Evolutionary conservation across 2,329 filamentous ascomycete genomes (phyloP), one percentile per base, ranked within the genome.

Genomic region (Fusarium pseudonygamai): DNA sequence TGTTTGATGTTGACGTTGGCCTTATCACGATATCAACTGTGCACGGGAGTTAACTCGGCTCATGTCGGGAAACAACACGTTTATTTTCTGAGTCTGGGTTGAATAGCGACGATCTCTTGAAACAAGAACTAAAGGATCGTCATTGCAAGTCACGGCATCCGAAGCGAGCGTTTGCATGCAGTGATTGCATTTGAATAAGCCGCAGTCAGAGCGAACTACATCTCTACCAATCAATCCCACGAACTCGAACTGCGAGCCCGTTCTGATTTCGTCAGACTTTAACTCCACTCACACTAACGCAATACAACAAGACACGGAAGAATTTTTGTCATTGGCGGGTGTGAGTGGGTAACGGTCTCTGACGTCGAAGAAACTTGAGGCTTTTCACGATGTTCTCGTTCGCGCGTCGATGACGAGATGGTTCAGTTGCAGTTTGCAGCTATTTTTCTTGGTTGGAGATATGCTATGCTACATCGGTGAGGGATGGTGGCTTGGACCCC

Each of bases 241-340:
- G 16, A 34, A 50, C 30, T 16, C 34, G 22, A 36, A 8, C 50
- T 28, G 10, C 24, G 7, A 53, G 32, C 12, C 26, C 7, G 34
- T 39, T 59, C 34, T 47, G 52, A n/a, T 49, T 68, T 67, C 36
- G 60, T 65, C 50, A 50, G 58, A 32, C 50, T 30, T 28, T 24
- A 53, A 72, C 63, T 43, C 73, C 73, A 75, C 73, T 61, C 73
- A 75, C 73, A 75, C 67, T 40, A 37, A 18, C 16, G 30, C 39
- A 52, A 57, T 57, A 50, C 60, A 15, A 66, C 52, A 45, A 53
- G 60, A 65, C 47, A 58, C 63, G 61, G 61, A 65, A 66, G 36
- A 47, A 64, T 24, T 58, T 65, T 65, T 28, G 34, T 10, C 30
- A 52, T 53, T 55, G 50, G 50, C 5, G 8, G 24, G 60, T 73